Evolutionary conservation across 352 stramenopile species (phyloP).

Genomic region (Phytophthora syringae): DNA sequence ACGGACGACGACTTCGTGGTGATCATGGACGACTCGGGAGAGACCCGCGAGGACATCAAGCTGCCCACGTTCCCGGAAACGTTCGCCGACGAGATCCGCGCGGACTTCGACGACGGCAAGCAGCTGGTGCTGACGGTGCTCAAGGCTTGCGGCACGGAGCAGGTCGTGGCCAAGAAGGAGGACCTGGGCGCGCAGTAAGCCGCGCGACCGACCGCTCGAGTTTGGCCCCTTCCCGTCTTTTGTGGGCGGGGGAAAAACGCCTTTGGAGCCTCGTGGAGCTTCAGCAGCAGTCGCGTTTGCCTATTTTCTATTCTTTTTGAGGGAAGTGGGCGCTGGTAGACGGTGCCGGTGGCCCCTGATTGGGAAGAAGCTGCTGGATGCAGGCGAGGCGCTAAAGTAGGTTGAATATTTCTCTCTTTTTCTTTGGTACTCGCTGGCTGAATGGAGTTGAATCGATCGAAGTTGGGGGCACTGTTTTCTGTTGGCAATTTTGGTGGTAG

Average conservation of each 20-base stretch:
- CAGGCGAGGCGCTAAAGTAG: conserved; percentile 45
- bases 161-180: conserved; percentile 99
- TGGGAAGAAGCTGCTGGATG: conserved; percentile 42
- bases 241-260: conserved; percentile 34
- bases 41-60: conserved; percentile 98
- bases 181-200: conserved; percentile 63
- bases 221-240: no score
- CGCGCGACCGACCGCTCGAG: no score
- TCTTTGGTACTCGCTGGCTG: conserved; percentile 25
- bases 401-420: conserved; percentile 52
- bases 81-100: conserved; percentile 97
- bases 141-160: conserved; percentile 97
- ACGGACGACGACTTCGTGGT: conserved; percentile 98
- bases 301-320: conserved; percentile 58
- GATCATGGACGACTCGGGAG: conserved; percentile 98
- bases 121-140: conserved; percentile 96
- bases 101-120: conserved; percentile 97
- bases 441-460: no score
- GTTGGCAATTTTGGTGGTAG: background rate
- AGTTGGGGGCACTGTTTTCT: no score
- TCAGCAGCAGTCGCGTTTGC: conserved; percentile 52
- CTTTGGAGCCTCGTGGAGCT: conserved; percentile 35
- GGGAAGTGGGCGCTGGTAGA: conserved; percentile 33
- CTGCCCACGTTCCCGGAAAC: conserved; percentile 95
- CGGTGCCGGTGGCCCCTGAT: conserved; percentile 25